Base-by-base conservation (phyloP, 1,284 basidiomycete species). In the Leccinum pachyderme region DNA sequence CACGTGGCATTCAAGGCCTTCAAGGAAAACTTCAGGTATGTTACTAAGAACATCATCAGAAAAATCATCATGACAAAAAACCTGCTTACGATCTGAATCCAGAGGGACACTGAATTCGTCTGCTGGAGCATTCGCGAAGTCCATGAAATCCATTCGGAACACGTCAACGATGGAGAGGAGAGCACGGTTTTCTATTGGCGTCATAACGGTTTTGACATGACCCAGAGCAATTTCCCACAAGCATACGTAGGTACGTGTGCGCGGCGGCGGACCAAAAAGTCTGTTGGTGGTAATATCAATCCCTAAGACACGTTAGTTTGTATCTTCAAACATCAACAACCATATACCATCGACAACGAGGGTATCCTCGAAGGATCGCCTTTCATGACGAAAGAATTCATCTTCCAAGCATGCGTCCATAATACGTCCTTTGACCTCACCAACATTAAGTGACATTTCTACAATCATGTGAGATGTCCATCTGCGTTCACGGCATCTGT, bases 221-320 rank as follows among this genome's bases (percentile, higher is more conserved):
- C 90, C 89, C 25, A 93, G 45, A 22, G 74, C 73, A 45, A 94
- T 81, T 63, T 95, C 91, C 95, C 94, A 97, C 5, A 95, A 81
- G 66, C 93, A 96, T 7, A 95, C 76, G 66, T 97, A 97, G 0
- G 93, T 88, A 1, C 88, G 75, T 0, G 88, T 90, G n/a, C 81
- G 80, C 2, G 94, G 94, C 55, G 86, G 84, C 9, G 91, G 90
- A 4, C 94, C 94, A 64, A 96, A 95, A 12, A 97, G 73, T 33
- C 94, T 83, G 67, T 95, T 85, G 1, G 91, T 87, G 25, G 83
- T 83, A 54, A 97, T 82, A 56, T 90, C 83, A 57, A 96, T 71
- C 8, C 90, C 90, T 92, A 57, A 22, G 22, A 49, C 73, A 58
- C 53, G 73, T 60, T 51, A 61, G 66, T 66, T 49, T 55, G 54